Evolutionary conservation across 2,329 filamentous ascomycete genomes (phyloP), one percentile per base, ranked within the genome.

Genomic region (Trichoderma sp.): DNA sequence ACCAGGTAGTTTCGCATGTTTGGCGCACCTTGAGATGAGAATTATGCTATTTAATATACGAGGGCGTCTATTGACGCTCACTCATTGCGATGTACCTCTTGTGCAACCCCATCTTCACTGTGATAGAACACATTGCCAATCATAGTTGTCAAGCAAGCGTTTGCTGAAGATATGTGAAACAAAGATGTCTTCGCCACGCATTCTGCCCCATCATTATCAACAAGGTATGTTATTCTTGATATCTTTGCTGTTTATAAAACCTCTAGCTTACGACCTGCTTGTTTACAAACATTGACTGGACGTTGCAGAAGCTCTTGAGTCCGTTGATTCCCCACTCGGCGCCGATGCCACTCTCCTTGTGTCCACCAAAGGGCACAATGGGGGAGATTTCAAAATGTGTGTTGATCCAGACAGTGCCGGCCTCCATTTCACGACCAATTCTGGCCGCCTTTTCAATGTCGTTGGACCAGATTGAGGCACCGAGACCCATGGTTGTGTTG

Each of bases 271-370:
- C 30, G 26, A 60, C 65, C 4, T 56, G 61, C 53, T 71, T 71
- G 18, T 26, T 57, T n/a, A 71, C 51, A 26, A 56, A 71, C 53
- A 66, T 28, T 5, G 60, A 64, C 36, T 64, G 60, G 14, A 68
- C 57, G 5, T 72, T 72, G 32, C 56, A 62, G 53, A 56, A 72
- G 14, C 43, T 32, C 70, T 72, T 72, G 30, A 72, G 28, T 6
- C 70, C 70, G 12, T 63, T 61, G 18, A 39, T 8, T 4, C 70
- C 70, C 64, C 63, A 63, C 51, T 72, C 70, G 8, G n/a, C 9
- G n/a, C 90, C 90, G 76, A 85, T 90, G 0, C 90, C 90, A 62
- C 88, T 90, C 61, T 83, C 83, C 83, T 92, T 92, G 70, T 85
- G 85, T 18, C 90, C 91, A 5, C 91, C 91, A 77, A 92, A 90